phyloP scores from a whole-genome alignment of 2,329 filamentous ascomycete species.

The Botryotinia narcissicola region DNA sequence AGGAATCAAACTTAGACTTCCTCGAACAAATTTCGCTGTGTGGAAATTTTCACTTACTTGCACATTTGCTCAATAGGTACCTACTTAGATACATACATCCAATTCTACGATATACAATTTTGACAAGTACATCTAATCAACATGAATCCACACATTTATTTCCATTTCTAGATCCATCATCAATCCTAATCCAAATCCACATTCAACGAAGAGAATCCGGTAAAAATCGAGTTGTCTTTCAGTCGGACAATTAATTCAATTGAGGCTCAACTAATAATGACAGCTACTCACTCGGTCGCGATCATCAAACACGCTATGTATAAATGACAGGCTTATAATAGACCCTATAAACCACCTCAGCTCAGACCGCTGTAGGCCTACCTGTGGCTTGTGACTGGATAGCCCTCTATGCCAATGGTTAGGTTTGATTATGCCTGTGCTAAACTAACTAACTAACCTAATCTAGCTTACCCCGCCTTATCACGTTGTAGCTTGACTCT shows the following conservation, averaged over 20 bases:
- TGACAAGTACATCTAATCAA: neutral
- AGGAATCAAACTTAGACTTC: neutral
- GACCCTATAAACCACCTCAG: neutral
- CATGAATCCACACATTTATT: neutral
- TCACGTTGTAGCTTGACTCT: neutral
- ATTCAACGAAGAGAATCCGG: neutral
- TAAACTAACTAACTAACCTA: neutral
- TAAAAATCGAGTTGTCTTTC: neutral
- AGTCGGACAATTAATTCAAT: neutral
- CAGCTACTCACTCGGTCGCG: neutral
- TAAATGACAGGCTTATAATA: neutral
- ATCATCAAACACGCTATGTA: neutral
- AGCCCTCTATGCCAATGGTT: neutral
- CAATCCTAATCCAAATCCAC: neutral
- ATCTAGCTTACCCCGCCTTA: neutral
- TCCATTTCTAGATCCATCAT: neutral
- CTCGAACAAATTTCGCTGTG: neutral
- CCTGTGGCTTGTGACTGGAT: neutral
- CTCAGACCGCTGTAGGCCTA: neutral
- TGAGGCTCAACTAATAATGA: neutral
- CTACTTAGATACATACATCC: neutral
- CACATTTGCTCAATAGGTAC: neutral
- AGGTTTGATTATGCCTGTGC: neutral
- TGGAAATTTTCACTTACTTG: neutral
- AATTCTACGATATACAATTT: neutral